These are phyloP conservation scores for Leccinellum luteum DNA, from an alignment of 768 basidiomycete genomes.

Conservation along the genomic window DNA sequence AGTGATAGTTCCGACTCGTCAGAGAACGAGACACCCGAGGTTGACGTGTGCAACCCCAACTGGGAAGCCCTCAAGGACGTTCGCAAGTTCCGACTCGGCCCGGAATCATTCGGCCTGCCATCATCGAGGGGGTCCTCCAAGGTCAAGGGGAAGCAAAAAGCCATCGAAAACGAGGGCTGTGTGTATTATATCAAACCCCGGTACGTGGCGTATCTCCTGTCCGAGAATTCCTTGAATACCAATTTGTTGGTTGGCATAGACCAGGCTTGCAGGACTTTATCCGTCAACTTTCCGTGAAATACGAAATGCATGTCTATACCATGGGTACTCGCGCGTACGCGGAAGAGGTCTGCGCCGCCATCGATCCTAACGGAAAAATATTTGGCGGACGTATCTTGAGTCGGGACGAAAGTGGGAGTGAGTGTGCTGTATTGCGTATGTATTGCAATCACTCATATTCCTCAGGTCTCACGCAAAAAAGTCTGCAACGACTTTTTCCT, in stretches of 20 bases:
- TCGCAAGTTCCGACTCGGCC: conserved; percentile 80
- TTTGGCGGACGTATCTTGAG: conserved; percentile 89
- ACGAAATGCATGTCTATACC: conserved; percentile 99
- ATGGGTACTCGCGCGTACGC: conserved; percentile 99
- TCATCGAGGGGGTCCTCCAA: conserved; percentile 37
- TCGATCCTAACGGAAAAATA: conserved; percentile 83
- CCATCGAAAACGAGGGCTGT: conserved; percentile 75
- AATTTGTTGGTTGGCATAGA: conserved; percentile 34
- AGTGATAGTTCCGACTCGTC: conserved; percentile 32
- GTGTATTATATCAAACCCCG: conserved; percentile 98
- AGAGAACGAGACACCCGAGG: conserved; percentile 40
- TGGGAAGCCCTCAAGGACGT: conserved; percentile 91
- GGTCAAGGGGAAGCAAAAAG: conserved; percentile 59
- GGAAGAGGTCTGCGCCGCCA: conserved; percentile 88
- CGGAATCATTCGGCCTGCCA: conserved; percentile 63
- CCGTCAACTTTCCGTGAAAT: conserved; percentile 64
- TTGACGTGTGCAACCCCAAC: conserved; percentile 83
- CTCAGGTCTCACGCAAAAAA: conserved; percentile 87
- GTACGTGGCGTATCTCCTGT: conserved; percentile 42
- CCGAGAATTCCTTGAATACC: neutral
- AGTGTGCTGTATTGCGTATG: conserved; percentile 32
- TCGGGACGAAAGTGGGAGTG: conserved; percentile 96
- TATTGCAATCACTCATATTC: conserved; percentile 11
- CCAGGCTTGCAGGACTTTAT: conserved; percentile 87
- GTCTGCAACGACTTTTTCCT: conserved; percentile 87